phyloP scores from a whole-genome alignment of 2,329 filamentous ascomycete genomes.

The Penicillium aurantiogriseum region DNA sequence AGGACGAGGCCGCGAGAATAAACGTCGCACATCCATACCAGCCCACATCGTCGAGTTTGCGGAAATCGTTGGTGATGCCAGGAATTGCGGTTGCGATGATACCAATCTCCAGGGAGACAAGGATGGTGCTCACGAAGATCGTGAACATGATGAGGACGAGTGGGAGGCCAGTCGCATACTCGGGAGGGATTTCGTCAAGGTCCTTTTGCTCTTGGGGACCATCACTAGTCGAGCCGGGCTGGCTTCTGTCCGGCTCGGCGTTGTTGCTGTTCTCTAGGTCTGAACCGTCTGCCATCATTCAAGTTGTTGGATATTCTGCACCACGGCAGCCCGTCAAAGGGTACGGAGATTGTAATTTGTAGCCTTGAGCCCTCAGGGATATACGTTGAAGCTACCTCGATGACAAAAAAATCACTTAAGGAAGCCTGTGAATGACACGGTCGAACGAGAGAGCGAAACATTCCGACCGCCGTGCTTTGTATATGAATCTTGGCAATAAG shows the following conservation, averaged over 20 bases:
- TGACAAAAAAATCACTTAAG: background rate
- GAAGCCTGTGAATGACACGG: background rate
- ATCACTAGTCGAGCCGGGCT: background rate
- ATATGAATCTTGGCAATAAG: background rate
- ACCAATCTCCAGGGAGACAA: background rate
- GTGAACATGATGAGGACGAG: background rate
- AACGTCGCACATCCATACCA: background rate
- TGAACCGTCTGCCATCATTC: background rate
- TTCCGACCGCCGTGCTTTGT: background rate
- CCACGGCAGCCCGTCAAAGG: background rate
- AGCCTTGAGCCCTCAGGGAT: background rate
- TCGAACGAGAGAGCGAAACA: background rate
- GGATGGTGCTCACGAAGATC: background rate
- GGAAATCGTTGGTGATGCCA: background rate
- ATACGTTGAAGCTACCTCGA: background rate
- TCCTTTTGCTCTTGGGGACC: background rate
- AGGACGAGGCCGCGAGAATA: background rate
- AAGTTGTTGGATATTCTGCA: background rate
- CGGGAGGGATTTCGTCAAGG: background rate
- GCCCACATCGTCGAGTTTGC: background rate
- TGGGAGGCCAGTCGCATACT: background rate
- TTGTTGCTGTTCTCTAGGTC: background rate
- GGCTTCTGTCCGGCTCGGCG: background rate
- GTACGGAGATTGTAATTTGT: background rate
- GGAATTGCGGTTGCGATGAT: background rate